Percentiles rank a stretch among this genome's conserved stretches.
Evolutionary conservation across 1,284 basidiomycete genomes (phyloP).

Genomic region (Xerocomus minutiporus): DNA sequence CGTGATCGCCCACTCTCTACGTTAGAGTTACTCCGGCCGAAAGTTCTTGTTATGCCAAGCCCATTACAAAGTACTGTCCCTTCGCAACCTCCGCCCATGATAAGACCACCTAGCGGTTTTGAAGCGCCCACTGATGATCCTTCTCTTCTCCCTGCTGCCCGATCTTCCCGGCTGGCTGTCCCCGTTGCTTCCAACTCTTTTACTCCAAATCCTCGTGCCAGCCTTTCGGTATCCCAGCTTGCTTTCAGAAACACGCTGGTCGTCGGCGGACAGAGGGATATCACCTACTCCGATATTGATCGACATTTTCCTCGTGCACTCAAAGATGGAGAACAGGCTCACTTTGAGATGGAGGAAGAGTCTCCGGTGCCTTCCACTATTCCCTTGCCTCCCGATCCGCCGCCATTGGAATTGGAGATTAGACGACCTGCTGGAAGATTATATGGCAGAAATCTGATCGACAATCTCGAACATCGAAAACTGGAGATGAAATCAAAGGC

Average conservation of each 20-base stretch:
- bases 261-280: constrained; percentile 61
- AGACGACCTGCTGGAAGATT: constrained; percentile 67
- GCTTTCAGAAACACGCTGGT: constrained; percentile 73
- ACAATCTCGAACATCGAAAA: constrained; percentile 73
- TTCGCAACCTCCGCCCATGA: constrained; percentile 28
- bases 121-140: constrained; percentile 56
- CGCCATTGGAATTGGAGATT: constrained; percentile 24
- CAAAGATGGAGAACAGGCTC: constrained; percentile 67
- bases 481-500: constrained; percentile 69
- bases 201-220: constrained; percentile 71
- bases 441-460: constrained; percentile 75
- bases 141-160: constrained; percentile 60
- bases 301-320: constrained; percentile 56
- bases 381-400: constrained; percentile 31
- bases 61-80: constrained; percentile 57
- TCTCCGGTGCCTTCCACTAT: constrained; percentile 36
- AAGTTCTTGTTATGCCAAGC: constrained; percentile 81
- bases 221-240: constrained; percentile 69
- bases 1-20: constrained; percentile 62
- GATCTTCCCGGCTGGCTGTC: constrained; percentile 44
- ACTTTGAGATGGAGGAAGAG: constrained; percentile 44
- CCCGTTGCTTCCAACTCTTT: constrained; percentile 63
- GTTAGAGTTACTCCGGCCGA: constrained; percentile 71
- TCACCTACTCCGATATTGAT: constrained; percentile 58
- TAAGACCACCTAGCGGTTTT: constrained; percentile 53